Evolutionary conservation across 306 rosid species (phyloP), one percentile per base, ranked within the genome.

Genomic region (Abrus pulchellus): DNA sequence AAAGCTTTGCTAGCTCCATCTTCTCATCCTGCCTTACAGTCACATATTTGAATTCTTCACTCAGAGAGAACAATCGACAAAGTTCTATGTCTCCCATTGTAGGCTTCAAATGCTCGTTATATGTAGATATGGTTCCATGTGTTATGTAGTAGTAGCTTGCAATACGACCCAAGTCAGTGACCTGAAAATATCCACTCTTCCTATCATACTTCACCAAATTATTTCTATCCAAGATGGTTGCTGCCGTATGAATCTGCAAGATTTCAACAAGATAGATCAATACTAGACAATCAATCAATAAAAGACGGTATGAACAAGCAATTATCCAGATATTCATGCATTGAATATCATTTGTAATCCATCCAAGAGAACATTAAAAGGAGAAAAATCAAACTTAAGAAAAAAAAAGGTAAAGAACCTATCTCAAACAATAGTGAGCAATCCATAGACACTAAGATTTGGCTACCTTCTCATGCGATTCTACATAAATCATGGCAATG

Each of bases 131-230:
- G 67, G 99, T 88, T 72, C 99, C 97, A 32, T 94, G 98, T 7
- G 97, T 91, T 68, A 94, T 93, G 84, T 94, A 94, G 82, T 94
- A 92, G 80, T 91, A 91, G 76, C 98, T 94, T 5, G 98, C 98
- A 88, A 94, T 94, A 12, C 99, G 99, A 55, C 99, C 99, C 94
- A 94, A 82, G 85, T 94, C 98, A 2, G 97, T 94, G 47, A 93
- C 97, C 83, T 95, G 97, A 69, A 95, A 95, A 87, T 93, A 95
- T 66, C 99, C 97, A 65, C 97, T 95, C 89, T 95, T 95, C 72
- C 97, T 84, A 65, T 90, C 99, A 79, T 95, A 93, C 91, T 95
- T 95, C 63, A 91, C 93, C 90, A 93, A 83, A 86, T 91, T 95
- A 83, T 89, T 95, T 80, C 84, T 89, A 69, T 93, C 99, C 78